Evolutionary conservation across 176 grass and related monocot genomes (phyloP).

Genomic region (Musa beccarii): DNA sequence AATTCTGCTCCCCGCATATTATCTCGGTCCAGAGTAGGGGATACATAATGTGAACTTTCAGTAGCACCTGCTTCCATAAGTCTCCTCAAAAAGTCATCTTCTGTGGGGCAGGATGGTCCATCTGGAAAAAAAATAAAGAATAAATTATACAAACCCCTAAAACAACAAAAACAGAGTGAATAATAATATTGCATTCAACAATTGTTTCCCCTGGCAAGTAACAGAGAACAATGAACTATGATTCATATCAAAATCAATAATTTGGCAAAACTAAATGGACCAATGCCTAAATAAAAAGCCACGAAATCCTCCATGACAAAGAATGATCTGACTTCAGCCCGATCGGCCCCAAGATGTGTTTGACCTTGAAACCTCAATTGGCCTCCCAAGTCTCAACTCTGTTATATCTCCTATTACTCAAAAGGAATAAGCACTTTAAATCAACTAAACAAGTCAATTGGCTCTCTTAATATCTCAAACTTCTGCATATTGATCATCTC

Average conservation of each 20-base stretch:
- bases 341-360: too few relatives aligned
- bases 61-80: conserved; percentile 54
- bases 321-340: too few relatives aligned
- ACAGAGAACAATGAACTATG: not conserved
- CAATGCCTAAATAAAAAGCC: not conserved
- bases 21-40: conserved; percentile 36
- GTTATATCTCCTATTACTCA: too few relatives aligned
- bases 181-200: not conserved
- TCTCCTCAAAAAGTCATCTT: conserved; percentile 49
- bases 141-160: not conserved
- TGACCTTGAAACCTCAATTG: too few relatives aligned
- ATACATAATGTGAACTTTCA: conserved; percentile 45
- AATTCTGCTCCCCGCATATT: conserved; percentile 16
- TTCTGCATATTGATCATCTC: too few relatives aligned
- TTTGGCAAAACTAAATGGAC: not conserved
- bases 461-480: too few relatives aligned
- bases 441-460: too few relatives aligned
- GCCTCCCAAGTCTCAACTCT: too few relatives aligned
- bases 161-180: not conserved
- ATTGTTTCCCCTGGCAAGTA: not conserved
- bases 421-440: too few relatives aligned
- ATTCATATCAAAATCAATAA: not conserved
- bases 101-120: conserved; percentile 34
- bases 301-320: too few relatives aligned
- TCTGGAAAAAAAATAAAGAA: conserved; percentile 28